phyloP scores from a whole-genome alignment of 106 monocot species.

The Vanilla planifolia region DNA sequence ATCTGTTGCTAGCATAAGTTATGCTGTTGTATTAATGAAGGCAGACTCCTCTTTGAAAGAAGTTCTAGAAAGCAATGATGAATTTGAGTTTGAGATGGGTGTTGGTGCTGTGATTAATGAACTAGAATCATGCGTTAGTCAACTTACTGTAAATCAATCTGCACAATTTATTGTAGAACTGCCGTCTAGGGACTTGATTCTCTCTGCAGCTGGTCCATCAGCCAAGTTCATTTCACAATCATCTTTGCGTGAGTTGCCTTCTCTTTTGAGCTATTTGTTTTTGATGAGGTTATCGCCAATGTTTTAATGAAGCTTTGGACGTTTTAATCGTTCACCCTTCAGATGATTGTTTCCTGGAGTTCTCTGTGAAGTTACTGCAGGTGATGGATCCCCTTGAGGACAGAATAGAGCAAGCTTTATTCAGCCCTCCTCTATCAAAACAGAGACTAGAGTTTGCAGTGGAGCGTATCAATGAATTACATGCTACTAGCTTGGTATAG shows the following conservation, averaged over 20 bases:
- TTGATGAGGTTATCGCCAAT: neutral
- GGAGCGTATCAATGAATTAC: constrained; percentile 47
- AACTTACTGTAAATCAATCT: constrained; percentile 66
- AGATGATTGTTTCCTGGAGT: constrained; percentile 69
- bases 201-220: constrained; percentile 60
- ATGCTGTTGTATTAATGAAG: constrained; percentile 39
- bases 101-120: constrained; percentile 60
- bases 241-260: constrained; percentile 42
- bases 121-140: constrained; percentile 59
- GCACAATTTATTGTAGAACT: constrained; percentile 42
- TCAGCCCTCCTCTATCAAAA: constrained; percentile 85
- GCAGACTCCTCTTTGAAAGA: constrained; percentile 20
- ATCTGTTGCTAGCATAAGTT: constrained; percentile 67
- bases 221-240: constrained; percentile 34
- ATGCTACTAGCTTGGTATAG: constrained; percentile 62
- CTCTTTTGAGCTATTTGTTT: neutral
- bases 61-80: constrained; percentile 59
- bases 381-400: constrained; percentile 81
- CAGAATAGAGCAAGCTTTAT: constrained; percentile 89
- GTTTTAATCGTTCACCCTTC: constrained; percentile 7
- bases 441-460: constrained; percentile 94
- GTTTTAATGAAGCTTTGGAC: neutral
- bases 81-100: constrained; percentile 94
- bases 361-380: constrained; percentile 49
- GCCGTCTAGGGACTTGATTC: constrained; percentile 58